A percentile compares a stretch with the other conserved stretches of the same genome.
Conservation (phyloP, 352 stramenopile species). For the Bremia lactucae region DNA sequence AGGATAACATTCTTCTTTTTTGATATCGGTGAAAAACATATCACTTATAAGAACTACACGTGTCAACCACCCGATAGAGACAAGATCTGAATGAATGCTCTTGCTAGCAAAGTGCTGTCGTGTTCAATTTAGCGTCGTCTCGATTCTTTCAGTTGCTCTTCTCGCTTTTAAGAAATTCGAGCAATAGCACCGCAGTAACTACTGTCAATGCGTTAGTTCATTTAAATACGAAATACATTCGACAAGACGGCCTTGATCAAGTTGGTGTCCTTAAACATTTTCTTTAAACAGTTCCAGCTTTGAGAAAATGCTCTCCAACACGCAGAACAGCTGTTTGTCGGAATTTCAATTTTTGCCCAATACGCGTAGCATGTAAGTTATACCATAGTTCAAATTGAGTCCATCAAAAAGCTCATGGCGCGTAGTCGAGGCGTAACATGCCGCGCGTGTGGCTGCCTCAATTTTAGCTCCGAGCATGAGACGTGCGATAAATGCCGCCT, state of each 20-base stretch:
- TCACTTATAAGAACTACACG: no score
- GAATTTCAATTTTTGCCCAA: conserved; percentile 29
- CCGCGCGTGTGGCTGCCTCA: conserved; percentile 34
- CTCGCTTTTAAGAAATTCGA: conserved; percentile 49
- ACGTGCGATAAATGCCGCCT: conserved; percentile 24
- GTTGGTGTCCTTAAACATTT: no score
- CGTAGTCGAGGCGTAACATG: conserved; percentile 19
- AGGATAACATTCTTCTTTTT: no score
- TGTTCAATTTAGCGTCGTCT: conserved; percentile 36
- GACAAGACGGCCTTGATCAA: no score
- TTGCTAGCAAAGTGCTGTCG: conserved; percentile 34
- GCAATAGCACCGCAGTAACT: conserved; percentile 41
- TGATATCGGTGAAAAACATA: no score
- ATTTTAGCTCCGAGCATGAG: conserved; percentile 24
- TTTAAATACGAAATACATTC: no score
- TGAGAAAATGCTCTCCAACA: no score
- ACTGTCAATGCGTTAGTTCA: conserved; percentile 49
- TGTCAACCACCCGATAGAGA: no score
- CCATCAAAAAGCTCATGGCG: conserved; percentile 9
- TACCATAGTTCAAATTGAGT: no score
- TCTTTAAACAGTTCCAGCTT: no score
- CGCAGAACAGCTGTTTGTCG: no score
- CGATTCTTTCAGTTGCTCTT: conserved; percentile 47
- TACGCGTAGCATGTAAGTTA: neutral
- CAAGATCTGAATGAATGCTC: no score